phyloP scores from a whole-genome alignment of 1,139 yeast species.

The Chernovozyma aurita region DNA sequence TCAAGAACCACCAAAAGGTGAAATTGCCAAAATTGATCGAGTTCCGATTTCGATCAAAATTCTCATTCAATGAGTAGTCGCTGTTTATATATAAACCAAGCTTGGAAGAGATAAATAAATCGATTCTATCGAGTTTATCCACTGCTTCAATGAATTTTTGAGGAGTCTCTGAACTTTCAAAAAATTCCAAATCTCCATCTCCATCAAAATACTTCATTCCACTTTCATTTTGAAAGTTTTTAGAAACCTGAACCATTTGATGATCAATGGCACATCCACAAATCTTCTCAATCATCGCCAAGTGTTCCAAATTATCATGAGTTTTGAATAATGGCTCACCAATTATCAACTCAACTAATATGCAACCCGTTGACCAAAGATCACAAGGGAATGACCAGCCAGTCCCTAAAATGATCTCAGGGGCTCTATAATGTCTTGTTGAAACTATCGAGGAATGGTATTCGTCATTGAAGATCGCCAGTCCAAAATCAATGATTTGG shows the following conservation, averaged over 20 bases:
- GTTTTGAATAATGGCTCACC: constrained; percentile 97
- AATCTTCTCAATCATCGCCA: constrained; percentile 90
- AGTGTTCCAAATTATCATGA: constrained; percentile 89
- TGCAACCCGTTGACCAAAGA: constrained; percentile 95
- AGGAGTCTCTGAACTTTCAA: constrained; percentile 31
- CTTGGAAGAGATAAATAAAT: constrained; percentile 38
- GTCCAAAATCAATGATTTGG: constrained; percentile 92
- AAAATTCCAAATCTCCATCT: constrained; percentile 11
- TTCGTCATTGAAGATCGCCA: constrained; percentile 91
- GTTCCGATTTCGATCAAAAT: constrained; percentile 39
- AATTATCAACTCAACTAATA: constrained; percentile 81
- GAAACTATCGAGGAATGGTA: constrained; percentile 90
- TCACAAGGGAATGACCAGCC: constrained; percentile 96
- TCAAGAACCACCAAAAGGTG: constrained; percentile 72
- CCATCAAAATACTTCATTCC: constrained; percentile 35
- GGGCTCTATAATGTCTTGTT: constrained; percentile 95
- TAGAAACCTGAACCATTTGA: constrained; percentile 32
- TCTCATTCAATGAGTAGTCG: constrained; percentile 35
- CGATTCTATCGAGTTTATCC: constrained; percentile 46
- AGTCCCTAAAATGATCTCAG: constrained; percentile 87
- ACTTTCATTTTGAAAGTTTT: constrained; percentile 37
- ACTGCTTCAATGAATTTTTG: constrained; percentile 51
- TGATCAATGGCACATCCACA: constrained; percentile 43
- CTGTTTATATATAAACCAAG: constrained; percentile 40
- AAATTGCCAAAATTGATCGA: constrained; percentile 48